Conservation (phyloP, 116 monocot species). For the Trichopus zeylanicus region DNA sequence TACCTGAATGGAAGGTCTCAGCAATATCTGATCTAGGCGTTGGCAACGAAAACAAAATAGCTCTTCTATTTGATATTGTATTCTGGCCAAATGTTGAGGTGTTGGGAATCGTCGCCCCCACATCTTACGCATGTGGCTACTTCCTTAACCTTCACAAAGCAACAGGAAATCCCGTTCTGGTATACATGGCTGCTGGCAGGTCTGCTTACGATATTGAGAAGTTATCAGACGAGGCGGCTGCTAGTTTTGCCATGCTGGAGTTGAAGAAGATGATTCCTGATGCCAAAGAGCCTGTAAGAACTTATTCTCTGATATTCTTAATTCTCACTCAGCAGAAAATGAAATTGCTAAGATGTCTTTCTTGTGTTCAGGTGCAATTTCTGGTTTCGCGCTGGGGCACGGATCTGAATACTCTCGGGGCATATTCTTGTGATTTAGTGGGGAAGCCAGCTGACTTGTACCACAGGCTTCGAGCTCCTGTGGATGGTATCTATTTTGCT, state of each 20-base stretch:
- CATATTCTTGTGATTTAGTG: conserved; percentile 70
- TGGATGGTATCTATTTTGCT: conserved; percentile 77
- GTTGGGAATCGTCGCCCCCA: conserved; percentile 46
- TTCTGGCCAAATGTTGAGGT: conserved; percentile 89
- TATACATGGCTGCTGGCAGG: conserved; percentile 75
- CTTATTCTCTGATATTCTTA: not conserved
- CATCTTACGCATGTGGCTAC: conserved; percentile 65
- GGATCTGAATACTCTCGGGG: conserved; percentile 58
- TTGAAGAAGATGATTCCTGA: conserved; percentile 62
- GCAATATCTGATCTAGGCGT: conserved; percentile 65
- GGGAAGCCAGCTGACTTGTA: conserved; percentile 62
- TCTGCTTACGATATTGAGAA: conserved; percentile 66
- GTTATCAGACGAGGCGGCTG: conserved; percentile 50
- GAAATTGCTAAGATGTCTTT: not conserved
- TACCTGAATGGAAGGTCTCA: conserved; percentile 71
- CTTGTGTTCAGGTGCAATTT: conserved; percentile 50
- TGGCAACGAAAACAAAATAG: conserved; percentile 81
- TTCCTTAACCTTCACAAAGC: conserved; percentile 87
- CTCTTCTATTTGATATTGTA: conserved; percentile 40
- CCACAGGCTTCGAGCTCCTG: conserved; percentile 59
- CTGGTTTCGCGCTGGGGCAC: conserved; percentile 84
- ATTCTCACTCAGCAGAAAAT: not conserved
- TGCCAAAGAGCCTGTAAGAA: conserved; percentile 51
- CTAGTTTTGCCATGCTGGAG: conserved; percentile 38
- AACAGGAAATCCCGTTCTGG: conserved; percentile 57